These are phyloP conservation scores for Antitrichia curtipendula DNA, from an alignment of 225 moss, liverwort and hornwort species.

Conservation along the genomic window DNA sequence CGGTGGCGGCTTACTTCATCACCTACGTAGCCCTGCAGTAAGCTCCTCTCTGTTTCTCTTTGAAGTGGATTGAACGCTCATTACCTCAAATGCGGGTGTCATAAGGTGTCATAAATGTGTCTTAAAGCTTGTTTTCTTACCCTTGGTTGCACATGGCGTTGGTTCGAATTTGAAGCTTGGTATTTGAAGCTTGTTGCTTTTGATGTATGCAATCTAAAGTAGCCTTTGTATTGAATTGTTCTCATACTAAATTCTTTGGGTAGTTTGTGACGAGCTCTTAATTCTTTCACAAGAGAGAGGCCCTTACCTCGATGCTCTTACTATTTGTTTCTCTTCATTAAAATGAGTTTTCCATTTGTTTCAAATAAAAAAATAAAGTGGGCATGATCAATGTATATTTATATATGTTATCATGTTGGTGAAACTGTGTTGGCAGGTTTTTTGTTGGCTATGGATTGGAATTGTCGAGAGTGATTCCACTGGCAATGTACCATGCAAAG, in stretches of 20 bases:
- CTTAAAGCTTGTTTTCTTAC: background rate
- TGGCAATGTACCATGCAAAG: slow-evolving; percentile 26
- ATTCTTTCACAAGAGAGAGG: background rate
- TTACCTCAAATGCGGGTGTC: background rate
- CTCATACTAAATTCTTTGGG: too few species aligned
- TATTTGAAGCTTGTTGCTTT: background rate
- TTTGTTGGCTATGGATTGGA: slow-evolving; percentile 52
- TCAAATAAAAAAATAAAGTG: too few species aligned
- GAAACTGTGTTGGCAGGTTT: background rate
- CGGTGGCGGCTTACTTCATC: slow-evolving; percentile 66
- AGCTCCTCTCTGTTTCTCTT: background rate
- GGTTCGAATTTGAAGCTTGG: background rate
- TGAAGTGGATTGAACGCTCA: background rate
- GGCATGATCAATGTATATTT: background rate
- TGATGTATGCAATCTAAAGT: background rate
- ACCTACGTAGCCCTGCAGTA: slow-evolving; percentile 78
- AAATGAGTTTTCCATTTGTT: background rate
- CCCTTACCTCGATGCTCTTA: background rate
- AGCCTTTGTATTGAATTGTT: too few species aligned
- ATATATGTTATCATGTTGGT: background rate
- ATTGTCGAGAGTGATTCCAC: slow-evolving; percentile 29
- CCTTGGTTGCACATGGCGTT: background rate
- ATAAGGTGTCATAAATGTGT: background rate
- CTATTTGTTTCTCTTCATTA: background rate
- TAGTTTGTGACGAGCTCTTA: background rate